A percentile compares a stretch with the other conserved stretches of the same genome.
phyloP scores from a whole-genome alignment of 345 rosid species.

The Gossypium arboreum region DNA sequence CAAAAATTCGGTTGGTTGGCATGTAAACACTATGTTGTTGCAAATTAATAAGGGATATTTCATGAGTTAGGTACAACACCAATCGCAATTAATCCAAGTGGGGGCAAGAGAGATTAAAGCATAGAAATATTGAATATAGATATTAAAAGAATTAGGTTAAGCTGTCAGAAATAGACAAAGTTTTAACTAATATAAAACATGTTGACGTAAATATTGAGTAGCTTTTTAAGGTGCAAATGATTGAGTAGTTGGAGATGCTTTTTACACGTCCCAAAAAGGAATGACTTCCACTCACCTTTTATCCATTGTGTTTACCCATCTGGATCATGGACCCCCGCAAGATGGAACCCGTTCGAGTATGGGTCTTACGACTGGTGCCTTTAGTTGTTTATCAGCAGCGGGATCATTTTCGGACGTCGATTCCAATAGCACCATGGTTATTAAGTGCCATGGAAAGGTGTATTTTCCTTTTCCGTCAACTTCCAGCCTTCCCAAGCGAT shows the following conservation, averaged over 20 bases:
- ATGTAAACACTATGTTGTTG: not conserved
- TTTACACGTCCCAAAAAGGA: not conserved
- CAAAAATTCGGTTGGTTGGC: not conserved
- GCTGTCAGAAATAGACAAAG: not conserved
- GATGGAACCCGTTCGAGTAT: too few relatives aligned
- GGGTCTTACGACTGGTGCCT: too few relatives aligned
- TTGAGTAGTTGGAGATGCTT: conserved; percentile 35
- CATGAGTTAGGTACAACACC: not conserved
- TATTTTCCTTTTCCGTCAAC: too few relatives aligned
- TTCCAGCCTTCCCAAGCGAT: too few relatives aligned
- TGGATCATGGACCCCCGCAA: too few relatives aligned
- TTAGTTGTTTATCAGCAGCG: too few relatives aligned
- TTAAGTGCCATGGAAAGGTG: too few relatives aligned
- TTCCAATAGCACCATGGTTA: too few relatives aligned
- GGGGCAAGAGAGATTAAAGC: not conserved
- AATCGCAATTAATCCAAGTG: not conserved
- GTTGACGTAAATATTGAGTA: not conserved
- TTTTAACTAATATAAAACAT: not conserved
- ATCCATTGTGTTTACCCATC: too few relatives aligned
- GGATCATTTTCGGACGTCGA: too few relatives aligned
- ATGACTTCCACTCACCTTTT: too few relatives aligned
- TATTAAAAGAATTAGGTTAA: not conserved
- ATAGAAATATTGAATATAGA: not conserved
- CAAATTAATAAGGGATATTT: not conserved
- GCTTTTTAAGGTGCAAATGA: conserved; percentile 21